A percentile compares a stretch with the other conserved stretches of the same genome.
phyloP scores from a whole-genome alignment of 2,329 filamentous ascomycete genomes.

The Beauveria medogensis region DNA sequence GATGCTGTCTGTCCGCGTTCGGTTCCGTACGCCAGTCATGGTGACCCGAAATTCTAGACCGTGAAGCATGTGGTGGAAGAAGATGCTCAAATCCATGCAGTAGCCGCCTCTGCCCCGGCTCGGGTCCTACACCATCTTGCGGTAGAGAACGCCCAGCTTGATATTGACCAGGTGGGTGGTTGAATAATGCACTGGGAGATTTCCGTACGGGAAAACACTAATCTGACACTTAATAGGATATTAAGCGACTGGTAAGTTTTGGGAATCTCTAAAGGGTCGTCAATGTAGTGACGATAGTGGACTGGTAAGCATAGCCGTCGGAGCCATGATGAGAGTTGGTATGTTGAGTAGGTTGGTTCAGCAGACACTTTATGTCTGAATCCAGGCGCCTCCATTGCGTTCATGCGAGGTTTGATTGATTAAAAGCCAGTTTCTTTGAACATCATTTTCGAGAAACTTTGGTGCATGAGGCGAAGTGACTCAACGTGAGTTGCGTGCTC shows the following conservation, averaged over 20 bases:
- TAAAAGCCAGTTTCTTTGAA: not conserved
- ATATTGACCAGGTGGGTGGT: slow-evolving; percentile 31
- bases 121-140: slow-evolving; percentile 36
- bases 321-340: not conserved
- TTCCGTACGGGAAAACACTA: slow-evolving; percentile 44
- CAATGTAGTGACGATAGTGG: not conserved
- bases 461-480: not conserved
- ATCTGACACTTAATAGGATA: not conserved
- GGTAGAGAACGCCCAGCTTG: slow-evolving; percentile 36
- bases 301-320: not conserved
- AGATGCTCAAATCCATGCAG: slow-evolving; percentile 51
- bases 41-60: slow-evolving; percentile 46
- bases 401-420: not conserved
- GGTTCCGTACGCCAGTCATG: slow-evolving; percentile 45
- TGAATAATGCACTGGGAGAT: slow-evolving; percentile 47
- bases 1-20: slow-evolving; percentile 30
- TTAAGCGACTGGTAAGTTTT: not conserved
- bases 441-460: not conserved
- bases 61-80: slow-evolving; percentile 45
- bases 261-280: not conserved
- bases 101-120: slow-evolving; percentile 44
- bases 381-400: not conserved
- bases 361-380: not conserved
- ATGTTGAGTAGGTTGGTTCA: not conserved
- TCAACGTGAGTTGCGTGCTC: slow-evolving; percentile 1